These are phyloP conservation scores for Talaromyces sp. DNA, from an alignment of 2,329 filamentous ascomycete genomes.

Conservation along the genomic window DNA sequence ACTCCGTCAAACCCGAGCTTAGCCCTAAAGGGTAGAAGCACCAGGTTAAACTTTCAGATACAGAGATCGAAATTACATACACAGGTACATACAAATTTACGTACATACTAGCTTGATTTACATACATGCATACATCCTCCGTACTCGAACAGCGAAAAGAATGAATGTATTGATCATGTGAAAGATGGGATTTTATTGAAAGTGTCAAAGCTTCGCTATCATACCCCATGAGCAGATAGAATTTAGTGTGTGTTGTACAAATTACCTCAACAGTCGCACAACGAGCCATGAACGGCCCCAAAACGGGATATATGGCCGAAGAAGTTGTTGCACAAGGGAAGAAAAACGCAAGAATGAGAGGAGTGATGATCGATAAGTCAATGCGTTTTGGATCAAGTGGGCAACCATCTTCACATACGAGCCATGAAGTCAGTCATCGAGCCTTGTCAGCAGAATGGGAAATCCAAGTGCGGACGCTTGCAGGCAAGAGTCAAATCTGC, in stretches of 20 bases:
- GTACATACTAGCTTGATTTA: no score
- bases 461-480: background rate
- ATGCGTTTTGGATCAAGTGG: slow-evolving; percentile 4
- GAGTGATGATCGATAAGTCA: background rate
- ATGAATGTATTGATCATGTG: background rate
- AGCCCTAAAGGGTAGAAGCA: background rate
- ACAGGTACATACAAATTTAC: background rate
- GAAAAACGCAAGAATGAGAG: background rate
- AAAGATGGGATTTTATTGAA: background rate
- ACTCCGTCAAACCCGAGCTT: background rate
- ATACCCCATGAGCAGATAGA: background rate
- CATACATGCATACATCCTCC: background rate
- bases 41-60: background rate
- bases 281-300: background rate
- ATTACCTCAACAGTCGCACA: slow-evolving; percentile 1
- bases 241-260: background rate
- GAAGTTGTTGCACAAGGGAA: background rate
- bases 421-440: background rate
- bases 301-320: background rate
- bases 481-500: background rate
- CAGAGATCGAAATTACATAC: background rate
- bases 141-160: background rate
- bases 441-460: background rate
- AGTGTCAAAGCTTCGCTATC: background rate
- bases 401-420: background rate